Percentiles rank a stretch among this genome's conserved stretches.
Evolutionary conservation across 2,329 filamentous ascomycete species (phyloP).

Genomic region (Aureobasidium sp.): DNA sequence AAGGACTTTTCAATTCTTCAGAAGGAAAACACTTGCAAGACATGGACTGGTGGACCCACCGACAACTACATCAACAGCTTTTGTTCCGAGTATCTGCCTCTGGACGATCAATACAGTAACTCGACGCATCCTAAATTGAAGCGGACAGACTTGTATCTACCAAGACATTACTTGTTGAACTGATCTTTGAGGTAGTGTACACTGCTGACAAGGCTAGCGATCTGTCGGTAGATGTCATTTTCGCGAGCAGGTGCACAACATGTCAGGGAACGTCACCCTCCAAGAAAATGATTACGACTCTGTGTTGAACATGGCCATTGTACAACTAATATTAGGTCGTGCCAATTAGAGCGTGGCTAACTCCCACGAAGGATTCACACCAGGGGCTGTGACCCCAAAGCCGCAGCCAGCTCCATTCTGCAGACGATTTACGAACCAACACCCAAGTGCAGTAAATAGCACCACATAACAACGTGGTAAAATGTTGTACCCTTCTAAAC

Average conservation of each 20-base stretch:
- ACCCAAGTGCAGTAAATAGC: conserved; percentile 14
- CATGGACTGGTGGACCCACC: too few relatives aligned
- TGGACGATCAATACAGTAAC: too few relatives aligned
- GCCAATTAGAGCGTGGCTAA: background rate
- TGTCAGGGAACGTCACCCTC: background rate
- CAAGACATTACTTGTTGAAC: too few relatives aligned
- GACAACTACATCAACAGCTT: too few relatives aligned
- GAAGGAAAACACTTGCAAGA: too few relatives aligned
- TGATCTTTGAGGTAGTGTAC: too few relatives aligned
- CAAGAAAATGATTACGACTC: conserved; percentile 5
- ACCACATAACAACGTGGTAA: background rate
- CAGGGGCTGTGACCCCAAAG: background rate
- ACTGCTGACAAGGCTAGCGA: background rate
- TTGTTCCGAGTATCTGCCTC: too few relatives aligned
- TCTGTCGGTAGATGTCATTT: background rate
- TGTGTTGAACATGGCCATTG: conserved; percentile 1
- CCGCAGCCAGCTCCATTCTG: background rate
- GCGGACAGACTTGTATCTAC: background rate
- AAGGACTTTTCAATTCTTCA: too few relatives aligned
- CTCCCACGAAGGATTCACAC: background rate
- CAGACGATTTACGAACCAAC: conserved; percentile 8
- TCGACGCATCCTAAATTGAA: background rate
- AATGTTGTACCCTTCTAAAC: background rate
- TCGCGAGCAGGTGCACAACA: conserved; percentile 6
- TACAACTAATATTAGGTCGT: conserved; percentile 12